Evolutionary conservation across 2,329 filamentous ascomycete species (phyloP).

Genomic region (Blumeria graminis): DNA sequence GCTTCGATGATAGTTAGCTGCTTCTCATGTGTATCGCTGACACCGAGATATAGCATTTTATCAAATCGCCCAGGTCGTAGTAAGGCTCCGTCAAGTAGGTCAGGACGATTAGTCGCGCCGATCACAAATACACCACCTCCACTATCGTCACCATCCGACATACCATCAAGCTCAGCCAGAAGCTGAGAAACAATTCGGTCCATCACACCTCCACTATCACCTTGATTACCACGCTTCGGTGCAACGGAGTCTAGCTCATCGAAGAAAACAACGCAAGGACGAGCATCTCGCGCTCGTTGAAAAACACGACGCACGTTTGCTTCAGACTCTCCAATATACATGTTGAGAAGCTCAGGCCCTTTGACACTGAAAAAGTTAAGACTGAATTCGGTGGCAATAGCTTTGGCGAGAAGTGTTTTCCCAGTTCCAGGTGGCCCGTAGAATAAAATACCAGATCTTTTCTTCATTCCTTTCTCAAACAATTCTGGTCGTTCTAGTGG

Average conservation of each 20-base stretch:
- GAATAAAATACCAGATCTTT: conserved; percentile 78
- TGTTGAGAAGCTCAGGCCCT: conserved; percentile 74
- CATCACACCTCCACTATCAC: conserved; percentile 94
- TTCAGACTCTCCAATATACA: conserved; percentile 91
- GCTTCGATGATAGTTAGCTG: conserved; percentile 87
- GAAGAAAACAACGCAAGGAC: conserved; percentile 81
- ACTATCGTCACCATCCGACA: conserved; percentile 75
- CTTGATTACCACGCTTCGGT: conserved; percentile 89
- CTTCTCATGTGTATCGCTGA: conserved; percentile 91
- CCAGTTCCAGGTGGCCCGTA: conserved; percentile 80
- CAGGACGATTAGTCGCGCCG: conserved; percentile 82
- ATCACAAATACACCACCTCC: conserved; percentile 84
- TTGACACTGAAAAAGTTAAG: conserved; percentile 91
- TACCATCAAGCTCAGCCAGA: conserved; percentile 84
- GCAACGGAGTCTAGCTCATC: conserved; percentile 85
- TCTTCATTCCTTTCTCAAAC: conserved; percentile 95
- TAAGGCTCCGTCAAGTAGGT: conserved; percentile 74
- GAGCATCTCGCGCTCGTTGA: conserved; percentile 61
- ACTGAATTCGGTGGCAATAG: conserved; percentile 80
- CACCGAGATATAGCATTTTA: conserved; percentile 93
- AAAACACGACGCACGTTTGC: conserved; percentile 79
- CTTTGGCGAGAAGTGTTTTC: conserved; percentile 80
- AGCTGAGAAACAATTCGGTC: conserved; percentile 90
- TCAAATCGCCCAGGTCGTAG: conserved; percentile 82
- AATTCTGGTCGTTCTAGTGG: conserved; percentile 78